Evolutionary conservation across 2,329 filamentous ascomycete species (phyloP), one percentile per base, ranked within the genome.

Genomic region (Colletotrichum sp.): DNA sequence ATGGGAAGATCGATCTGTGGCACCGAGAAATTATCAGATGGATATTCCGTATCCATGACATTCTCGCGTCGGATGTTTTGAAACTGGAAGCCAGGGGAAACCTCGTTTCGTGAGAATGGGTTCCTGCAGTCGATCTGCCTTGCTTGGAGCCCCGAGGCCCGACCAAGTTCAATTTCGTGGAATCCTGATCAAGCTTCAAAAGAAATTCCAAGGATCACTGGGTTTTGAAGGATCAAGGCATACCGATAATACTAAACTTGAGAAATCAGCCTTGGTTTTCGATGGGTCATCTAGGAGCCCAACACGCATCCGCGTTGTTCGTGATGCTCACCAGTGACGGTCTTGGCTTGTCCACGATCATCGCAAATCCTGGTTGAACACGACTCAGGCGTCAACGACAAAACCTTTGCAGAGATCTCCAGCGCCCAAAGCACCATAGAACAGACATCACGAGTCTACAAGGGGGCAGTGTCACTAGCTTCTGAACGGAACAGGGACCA

Each of bases 141-240:
- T 57, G 66, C 64, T 57, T 36, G n/a, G 6, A 38, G 66, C 66
- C 48, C 18, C 21, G 48, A 28, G 7, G 30, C 16, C 52, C 28
- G n/a, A 32, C 26, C 12, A 52, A 52, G 2, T 48, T 32, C 26
- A 2, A 5, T 16, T n/a, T 8, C 16, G 0, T 52, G 43, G n/a
- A 21, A 1, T 3, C 10, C 0, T 0, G n/a, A 21, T 0, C 6
- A 21, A 52, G n/a, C 43, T 52, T 21, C 43, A 21, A 52, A 21
- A 3, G 43, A 0, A 12, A 13, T 13, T 21, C 10, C 43, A 52
- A 48, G 38, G 18, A 48, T 48, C 6, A 21, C 10, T 21, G 6
- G n/a, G 3, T 21, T 21, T 6, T 2, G 1, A 48, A 1, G 10
- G n/a, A n/a, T 8, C n/a, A 5, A 48, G n/a, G 43, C 43, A 52